Percentiles rank a stretch among this genome's conserved stretches.
Evolutionary conservation across 2,329 filamentous ascomycete genomes (phyloP).

Genomic region (Biscogniauxia mediterranea): DNA sequence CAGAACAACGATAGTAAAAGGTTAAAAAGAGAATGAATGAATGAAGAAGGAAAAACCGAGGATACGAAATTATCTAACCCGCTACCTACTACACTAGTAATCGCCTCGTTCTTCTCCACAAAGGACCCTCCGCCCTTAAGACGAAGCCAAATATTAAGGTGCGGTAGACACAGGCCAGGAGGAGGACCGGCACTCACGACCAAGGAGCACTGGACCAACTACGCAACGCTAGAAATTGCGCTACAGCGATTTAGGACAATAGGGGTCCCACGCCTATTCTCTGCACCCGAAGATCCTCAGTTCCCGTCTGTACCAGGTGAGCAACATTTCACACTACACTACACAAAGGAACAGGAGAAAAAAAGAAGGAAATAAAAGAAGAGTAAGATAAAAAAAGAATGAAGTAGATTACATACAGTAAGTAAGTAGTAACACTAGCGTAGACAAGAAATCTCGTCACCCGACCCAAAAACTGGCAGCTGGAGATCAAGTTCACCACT

Average conservation of each 20-base stretch:
- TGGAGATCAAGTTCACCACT: too few species aligned
- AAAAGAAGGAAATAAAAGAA: too few species aligned
- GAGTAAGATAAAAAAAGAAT: neutral
- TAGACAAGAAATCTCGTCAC: slow-evolving; percentile 16
- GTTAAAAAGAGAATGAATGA: too few species aligned
- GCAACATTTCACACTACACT: neutral
- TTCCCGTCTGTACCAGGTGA: neutral
- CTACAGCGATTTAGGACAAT: neutral
- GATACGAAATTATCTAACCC: neutral
- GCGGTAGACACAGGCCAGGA: neutral
- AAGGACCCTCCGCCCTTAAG: neutral
- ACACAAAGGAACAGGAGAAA: neutral
- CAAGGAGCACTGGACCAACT: neutral
- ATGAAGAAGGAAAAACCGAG: neutral
- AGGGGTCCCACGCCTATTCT: neutral
- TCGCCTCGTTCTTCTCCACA: neutral
- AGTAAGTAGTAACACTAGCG: neutral
- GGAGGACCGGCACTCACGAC: neutral
- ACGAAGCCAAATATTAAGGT: neutral
- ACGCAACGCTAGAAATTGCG: neutral
- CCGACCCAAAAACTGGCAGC: slow-evolving; percentile 5
- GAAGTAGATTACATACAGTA: neutral
- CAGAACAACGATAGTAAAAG: neutral
- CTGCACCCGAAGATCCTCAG: neutral
- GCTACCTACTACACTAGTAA: neutral